Percentiles rank a stretch among this genome's conserved stretches.
Conservation (phyloP, 179 eudicot species). For the Beta lomatogona region DNA sequence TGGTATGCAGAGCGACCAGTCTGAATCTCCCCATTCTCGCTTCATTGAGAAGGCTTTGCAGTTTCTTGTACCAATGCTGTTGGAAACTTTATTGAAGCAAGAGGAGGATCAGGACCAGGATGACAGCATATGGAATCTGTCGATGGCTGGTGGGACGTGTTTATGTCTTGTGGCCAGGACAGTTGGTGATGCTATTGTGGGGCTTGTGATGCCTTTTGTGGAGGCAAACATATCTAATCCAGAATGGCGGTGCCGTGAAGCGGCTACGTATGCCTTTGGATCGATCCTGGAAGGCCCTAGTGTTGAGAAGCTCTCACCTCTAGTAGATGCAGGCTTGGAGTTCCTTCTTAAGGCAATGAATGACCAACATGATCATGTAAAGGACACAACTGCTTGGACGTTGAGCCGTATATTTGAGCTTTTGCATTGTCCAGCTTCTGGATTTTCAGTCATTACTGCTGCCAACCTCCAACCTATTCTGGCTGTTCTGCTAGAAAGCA, state of each 20-base stretch:
- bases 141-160: conserved; percentile 99
- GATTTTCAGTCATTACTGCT: conserved; percentile 59
- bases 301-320: conserved; percentile 69
- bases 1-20: conserved; percentile 54
- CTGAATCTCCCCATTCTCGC: conserved; percentile 53
- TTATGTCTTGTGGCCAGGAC: conserved; percentile 86
- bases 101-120: conserved; percentile 98
- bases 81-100: conserved; percentile 86
- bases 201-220: conserved; percentile 93
- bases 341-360: conserved; percentile 87
- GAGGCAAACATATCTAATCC: conserved; percentile 66
- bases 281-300: conserved; percentile 93
- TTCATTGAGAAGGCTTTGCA: conserved; percentile 82
- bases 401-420: conserved; percentile 87
- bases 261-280: conserved; percentile 93
- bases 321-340: conserved; percentile 64
- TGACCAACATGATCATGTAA: conserved; percentile 80
- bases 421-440: conserved; percentile 65
- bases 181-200: conserved; percentile 85
- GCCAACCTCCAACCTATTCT: conserved; percentile 60
- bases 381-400: conserved; percentile 97
- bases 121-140: conserved; percentile 78
- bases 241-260: conserved; percentile 90
- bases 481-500: conserved; percentile 64
- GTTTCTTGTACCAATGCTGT: conserved; percentile 69